Conservation (phyloP, 2,329 filamentous ascomycete genomes). For the Thermoascus crustaceus region DNA sequence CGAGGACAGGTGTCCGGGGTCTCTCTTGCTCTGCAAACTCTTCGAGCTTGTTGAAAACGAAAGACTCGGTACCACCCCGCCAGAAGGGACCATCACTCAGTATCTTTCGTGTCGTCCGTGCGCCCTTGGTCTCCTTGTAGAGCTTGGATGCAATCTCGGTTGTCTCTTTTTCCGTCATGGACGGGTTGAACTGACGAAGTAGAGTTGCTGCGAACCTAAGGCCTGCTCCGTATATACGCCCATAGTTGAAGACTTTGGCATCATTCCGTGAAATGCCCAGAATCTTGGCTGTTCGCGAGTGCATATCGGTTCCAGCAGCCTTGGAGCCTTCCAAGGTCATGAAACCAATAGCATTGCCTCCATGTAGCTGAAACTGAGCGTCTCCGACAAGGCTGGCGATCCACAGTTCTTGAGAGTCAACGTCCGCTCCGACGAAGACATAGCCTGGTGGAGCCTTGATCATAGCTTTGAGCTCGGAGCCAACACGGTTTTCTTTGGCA, state of each 20-base stretch:
- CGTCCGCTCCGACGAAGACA: conserved; percentile 90
- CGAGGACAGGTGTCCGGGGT: conserved; percentile 83
- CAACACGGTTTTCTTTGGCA: conserved; percentile 90
- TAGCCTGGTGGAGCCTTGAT: conserved; percentile 85
- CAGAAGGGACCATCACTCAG: conserved; percentile 75
- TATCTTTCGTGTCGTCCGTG: conserved; percentile 66
- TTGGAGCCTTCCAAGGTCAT: conserved; percentile 98
- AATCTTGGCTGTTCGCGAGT: conserved; percentile 87
- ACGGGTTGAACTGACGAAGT: conserved; percentile 86
- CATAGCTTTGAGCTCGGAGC: conserved; percentile 96
- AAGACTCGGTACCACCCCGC: conserved; percentile 92
- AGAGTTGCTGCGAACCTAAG: conserved; percentile 86
- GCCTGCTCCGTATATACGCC: conserved; percentile 96
- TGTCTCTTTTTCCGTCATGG: conserved; percentile 70
- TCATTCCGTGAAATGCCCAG: conserved; percentile 90
- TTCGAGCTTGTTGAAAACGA: conserved; percentile 97
- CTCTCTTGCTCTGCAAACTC: conserved; percentile 93
- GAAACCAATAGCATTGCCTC: conserved; percentile 94
- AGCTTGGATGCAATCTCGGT: conserved; percentile 66
- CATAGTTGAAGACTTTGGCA: conserved; percentile 98
- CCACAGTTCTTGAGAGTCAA: conserved; percentile 96
- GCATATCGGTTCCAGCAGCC: conserved; percentile 83
- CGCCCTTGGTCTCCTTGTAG: conserved; percentile 84
- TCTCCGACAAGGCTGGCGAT: conserved; percentile 94
- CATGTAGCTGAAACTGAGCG: conserved; percentile 87